phyloP scores from a whole-genome alignment of 768 basidiomycete species.

The Boletus patriciae region DNA sequence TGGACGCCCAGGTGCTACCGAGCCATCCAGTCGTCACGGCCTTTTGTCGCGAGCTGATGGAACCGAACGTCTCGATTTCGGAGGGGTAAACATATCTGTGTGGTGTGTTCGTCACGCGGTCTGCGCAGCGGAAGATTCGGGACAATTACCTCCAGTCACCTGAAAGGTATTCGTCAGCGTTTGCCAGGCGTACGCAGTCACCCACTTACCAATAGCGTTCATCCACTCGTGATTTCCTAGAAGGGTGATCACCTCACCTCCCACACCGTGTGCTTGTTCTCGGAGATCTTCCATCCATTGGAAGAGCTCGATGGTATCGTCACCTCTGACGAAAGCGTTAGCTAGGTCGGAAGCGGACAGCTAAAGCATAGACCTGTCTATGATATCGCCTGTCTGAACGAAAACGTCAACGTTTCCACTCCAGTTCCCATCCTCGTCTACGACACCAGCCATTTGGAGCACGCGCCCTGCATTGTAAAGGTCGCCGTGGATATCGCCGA shows the following conservation, averaged over 20 bases:
- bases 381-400: conserved; percentile 95
- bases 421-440: conserved; percentile 75
- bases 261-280: conserved; percentile 62
- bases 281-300: conserved; percentile 82
- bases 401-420: conserved; percentile 79
- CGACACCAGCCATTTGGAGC: conserved; percentile 75
- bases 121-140: background rate
- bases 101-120: conserved; percentile 6
- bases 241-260: conserved; percentile 73
- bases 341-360: background rate
- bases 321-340: conserved; percentile 54
- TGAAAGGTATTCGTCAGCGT: conserved; percentile 26
- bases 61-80: conserved; percentile 83
- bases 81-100: conserved; percentile 78
- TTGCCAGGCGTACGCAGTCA: background rate
- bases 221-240: conserved; percentile 98
- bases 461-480: conserved; percentile 75
- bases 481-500: conserved; percentile 94
- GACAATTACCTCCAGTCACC: conserved; percentile 80
- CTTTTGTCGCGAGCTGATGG: conserved; percentile 66
- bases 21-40: conserved; percentile 75
- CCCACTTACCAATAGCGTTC: conserved; percentile 71
- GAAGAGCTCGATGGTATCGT: conserved; percentile 87
- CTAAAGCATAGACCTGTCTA: conserved; percentile 65
- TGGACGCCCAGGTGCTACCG: conserved; percentile 78